Evolutionary conservation across 345 rosid genomes (phyloP).

Genomic region (Bretschneidera sinensis): DNA sequence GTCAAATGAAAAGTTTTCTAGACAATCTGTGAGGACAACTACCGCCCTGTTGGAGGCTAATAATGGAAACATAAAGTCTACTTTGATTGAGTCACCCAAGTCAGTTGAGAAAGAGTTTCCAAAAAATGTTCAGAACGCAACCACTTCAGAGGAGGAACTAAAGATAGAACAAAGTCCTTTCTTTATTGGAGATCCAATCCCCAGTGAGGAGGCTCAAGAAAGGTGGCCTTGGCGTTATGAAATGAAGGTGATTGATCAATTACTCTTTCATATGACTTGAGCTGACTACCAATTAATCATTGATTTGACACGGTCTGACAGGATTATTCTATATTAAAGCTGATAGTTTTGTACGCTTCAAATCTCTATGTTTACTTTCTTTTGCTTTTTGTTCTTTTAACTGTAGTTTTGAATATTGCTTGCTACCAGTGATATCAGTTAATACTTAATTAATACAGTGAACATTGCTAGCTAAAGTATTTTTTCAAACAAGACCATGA

Average conservation of each 20-base stretch:
- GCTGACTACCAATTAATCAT: not conserved
- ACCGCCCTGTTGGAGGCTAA: conserved; percentile 14
- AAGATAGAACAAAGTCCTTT: conserved; percentile 17
- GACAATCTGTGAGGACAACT: conserved; percentile 16
- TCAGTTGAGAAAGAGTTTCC: conserved; percentile 23
- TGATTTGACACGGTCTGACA: conserved; percentile 8
- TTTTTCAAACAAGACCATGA: too few species aligned
- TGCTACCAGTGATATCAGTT: too few species aligned
- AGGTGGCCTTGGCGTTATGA: conserved; percentile 92
- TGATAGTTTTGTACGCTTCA: not conserved
- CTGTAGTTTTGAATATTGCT: not conserved
- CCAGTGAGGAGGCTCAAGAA: conserved; percentile 61
- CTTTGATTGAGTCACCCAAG: conserved; percentile 9
- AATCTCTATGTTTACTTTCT: not conserved
- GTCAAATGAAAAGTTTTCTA: conserved; percentile 21
- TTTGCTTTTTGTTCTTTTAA: not conserved
- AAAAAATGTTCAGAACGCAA: conserved; percentile 22
- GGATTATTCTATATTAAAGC: conserved; percentile 1
- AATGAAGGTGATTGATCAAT: conserved; percentile 51
- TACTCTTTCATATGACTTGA: conserved; percentile 12
- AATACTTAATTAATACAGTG: too few species aligned
- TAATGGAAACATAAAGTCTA: conserved; percentile 10
- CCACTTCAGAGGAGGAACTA: conserved; percentile 18
- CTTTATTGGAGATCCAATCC: conserved; percentile 70
- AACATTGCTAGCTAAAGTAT: too few species aligned